Evolutionary conservation across 164 flowering plant genomes (phyloP).

Genomic region (Warburgia ugandensis): DNA sequence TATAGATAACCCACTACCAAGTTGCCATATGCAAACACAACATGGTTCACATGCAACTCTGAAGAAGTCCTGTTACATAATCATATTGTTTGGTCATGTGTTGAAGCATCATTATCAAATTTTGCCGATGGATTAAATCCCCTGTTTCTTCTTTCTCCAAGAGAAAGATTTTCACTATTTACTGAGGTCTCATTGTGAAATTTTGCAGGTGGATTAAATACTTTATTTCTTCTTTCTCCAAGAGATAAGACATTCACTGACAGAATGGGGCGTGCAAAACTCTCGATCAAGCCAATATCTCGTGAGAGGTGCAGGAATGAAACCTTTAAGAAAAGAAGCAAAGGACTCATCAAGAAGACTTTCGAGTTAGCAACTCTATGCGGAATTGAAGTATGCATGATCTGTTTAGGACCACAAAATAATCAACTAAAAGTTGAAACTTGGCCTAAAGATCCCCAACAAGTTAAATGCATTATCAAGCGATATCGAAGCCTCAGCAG

Average conservation of each 20-base stretch:
- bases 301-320: conserved; percentile 13
- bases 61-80: no score
- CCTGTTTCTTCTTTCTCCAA: no score
- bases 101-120: no score
- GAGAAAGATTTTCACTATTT: no score
- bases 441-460: conserved; percentile 26
- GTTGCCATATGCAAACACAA: no score
- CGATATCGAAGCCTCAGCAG: conserved; percentile 1
- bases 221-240: not conserved
- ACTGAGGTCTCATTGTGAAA: no score
- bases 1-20: no score
- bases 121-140: no score
- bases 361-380: conserved; percentile 31
- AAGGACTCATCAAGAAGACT: conserved; percentile 25
- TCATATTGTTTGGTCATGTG: no score
- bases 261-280: conserved; percentile 21
- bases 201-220: no score
- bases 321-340: conserved; percentile 27
- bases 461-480: conserved; percentile 16
- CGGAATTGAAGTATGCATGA: conserved; percentile 32
- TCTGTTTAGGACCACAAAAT: conserved; percentile 26
- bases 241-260: not conserved
- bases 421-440: not conserved
- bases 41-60: no score
- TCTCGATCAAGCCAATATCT: conserved; percentile 13